phyloP scores from a whole-genome alignment of 2,329 filamentous ascomycete genomes.

The Ramularia collo-cygni region DNA sequence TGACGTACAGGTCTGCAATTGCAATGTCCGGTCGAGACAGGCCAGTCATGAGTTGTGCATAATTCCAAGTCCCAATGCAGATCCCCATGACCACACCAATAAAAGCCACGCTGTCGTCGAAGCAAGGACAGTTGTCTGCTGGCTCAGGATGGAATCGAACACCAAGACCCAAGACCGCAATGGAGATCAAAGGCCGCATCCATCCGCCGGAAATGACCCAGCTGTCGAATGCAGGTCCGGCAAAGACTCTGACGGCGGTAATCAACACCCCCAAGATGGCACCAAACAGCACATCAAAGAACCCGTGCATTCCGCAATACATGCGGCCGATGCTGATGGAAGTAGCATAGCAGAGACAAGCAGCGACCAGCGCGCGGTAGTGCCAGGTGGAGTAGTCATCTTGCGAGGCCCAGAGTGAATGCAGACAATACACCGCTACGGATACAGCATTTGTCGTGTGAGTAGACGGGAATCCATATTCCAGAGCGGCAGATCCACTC shows the following conservation, averaged over 20 bases:
- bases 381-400: slow-evolving; percentile 49
- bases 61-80: slow-evolving; percentile 79
- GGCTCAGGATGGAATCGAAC: slow-evolving; percentile 76
- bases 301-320: slow-evolving; percentile 98
- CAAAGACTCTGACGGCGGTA: slow-evolving; percentile 49
- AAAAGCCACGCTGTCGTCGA: slow-evolving; percentile 92
- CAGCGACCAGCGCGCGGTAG: slow-evolving; percentile 34
- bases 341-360: slow-evolving; percentile 75
- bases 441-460: slow-evolving; percentile 97
- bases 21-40: neutral
- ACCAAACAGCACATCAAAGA: slow-evolving; percentile 81
- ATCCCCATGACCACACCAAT: slow-evolving; percentile 82
- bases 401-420: slow-evolving; percentile 61
- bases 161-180: slow-evolving; percentile 62
- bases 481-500: slow-evolving; percentile 89
- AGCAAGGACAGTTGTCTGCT: slow-evolving; percentile 93
- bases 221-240: slow-evolving; percentile 56
- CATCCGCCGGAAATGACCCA: slow-evolving; percentile 62
- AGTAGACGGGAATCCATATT: slow-evolving; percentile 96
- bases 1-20: slow-evolving; percentile 17
- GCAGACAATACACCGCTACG: slow-evolving; percentile 76
- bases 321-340: slow-evolving; percentile 88
- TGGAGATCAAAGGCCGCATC: slow-evolving; percentile 57
- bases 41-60: slow-evolving; percentile 27
- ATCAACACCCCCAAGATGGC: slow-evolving; percentile 66